Percentiles rank a stretch among this genome's conserved stretches.
Conservation (phyloP, 441 rosid species). For the Manihot esculenta region DNA sequence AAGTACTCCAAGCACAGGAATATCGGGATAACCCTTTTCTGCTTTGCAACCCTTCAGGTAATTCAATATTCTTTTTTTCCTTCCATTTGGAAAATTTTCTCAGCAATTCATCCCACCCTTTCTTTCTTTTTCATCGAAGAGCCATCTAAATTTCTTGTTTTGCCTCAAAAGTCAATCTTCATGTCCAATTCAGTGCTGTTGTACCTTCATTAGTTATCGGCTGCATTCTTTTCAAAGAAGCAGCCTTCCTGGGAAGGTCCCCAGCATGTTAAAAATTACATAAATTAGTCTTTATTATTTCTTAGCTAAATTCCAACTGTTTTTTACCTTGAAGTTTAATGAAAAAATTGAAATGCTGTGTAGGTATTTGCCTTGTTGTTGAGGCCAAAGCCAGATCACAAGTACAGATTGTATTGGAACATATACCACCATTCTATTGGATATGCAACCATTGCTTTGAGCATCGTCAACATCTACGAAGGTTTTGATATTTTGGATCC, state of each 20-base stretch:
- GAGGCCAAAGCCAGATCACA: slow-evolving; percentile 61
- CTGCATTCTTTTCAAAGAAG: neutral
- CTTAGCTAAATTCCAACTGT: no score
- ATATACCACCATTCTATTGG: slow-evolving; percentile 52
- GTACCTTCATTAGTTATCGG: no score
- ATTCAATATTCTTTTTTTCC: neutral
- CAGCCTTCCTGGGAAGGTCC: no score
- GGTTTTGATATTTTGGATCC: slow-evolving; percentile 51
- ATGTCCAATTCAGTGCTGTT: no score
- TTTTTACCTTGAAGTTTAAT: no score
- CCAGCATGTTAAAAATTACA: no score
- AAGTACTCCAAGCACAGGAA: slow-evolving; percentile 30
- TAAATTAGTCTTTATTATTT: no score
- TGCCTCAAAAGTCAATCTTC: slow-evolving; percentile 1
- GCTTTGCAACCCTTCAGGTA: slow-evolving; percentile 59
- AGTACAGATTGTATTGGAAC: slow-evolving; percentile 58
- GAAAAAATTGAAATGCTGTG: neutral
- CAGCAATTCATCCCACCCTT: no score
- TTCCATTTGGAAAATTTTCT: no score
- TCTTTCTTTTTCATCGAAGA: neutral
- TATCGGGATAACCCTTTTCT: slow-evolving; percentile 47
- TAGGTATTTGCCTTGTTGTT: slow-evolving; percentile 46
- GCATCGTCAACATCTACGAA: slow-evolving; percentile 45
- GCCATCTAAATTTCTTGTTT: neutral
- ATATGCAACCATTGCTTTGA: slow-evolving; percentile 39